Conservation (phyloP, 2,329 filamentous ascomycete species). For the Stemphylium vesicarium region DNA sequence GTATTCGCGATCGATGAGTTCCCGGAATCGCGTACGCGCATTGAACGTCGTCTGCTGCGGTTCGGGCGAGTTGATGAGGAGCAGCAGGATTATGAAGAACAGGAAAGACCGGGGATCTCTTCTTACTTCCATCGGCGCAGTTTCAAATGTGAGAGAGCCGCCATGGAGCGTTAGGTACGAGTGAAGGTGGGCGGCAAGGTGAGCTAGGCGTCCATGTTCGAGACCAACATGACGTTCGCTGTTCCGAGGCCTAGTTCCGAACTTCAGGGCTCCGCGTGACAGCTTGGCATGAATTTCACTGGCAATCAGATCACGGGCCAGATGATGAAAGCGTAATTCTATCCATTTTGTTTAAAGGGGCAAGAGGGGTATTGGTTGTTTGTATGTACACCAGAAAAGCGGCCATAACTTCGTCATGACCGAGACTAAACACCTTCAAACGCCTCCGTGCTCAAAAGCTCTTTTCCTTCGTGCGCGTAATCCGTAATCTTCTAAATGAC, state of each 20-base stretch:
- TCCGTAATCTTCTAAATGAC: slow-evolving; percentile 8
- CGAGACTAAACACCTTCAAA: slow-evolving; percentile 23
- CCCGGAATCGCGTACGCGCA: slow-evolving; percentile 48
- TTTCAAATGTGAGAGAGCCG: slow-evolving; percentile 27
- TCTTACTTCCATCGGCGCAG: slow-evolving; percentile 46
- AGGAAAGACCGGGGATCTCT: slow-evolving; percentile 46
- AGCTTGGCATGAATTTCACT: slow-evolving; percentile 13
- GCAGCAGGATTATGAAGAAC: slow-evolving; percentile 46
- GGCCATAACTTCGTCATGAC: slow-evolving; percentile 22
- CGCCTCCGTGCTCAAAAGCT: slow-evolving; percentile 18
- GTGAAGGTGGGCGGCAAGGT: background rate
- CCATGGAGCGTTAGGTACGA: slow-evolving; percentile 30
- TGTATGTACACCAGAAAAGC: slow-evolving; percentile 34
- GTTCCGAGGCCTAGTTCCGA: slow-evolving; percentile 3
- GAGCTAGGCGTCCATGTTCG: background rate
- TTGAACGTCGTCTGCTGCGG: slow-evolving; percentile 43
- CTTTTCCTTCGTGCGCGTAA: slow-evolving; percentile 17
- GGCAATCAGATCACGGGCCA: background rate
- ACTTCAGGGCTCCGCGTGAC: slow-evolving; percentile 3
- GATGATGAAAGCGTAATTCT: background rate
- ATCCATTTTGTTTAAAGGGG: slow-evolving; percentile 14
- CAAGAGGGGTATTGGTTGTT: slow-evolving; percentile 46
- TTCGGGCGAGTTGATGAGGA: slow-evolving; percentile 48
- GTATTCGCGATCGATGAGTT: slow-evolving; percentile 59
- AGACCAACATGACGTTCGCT: slow-evolving; percentile 8